A percentile compares a stretch with the other conserved stretches of the same genome.
Evolutionary conservation across 2,329 filamentous ascomycete species (phyloP).

Genomic region (Cordyceps farinosa): DNA sequence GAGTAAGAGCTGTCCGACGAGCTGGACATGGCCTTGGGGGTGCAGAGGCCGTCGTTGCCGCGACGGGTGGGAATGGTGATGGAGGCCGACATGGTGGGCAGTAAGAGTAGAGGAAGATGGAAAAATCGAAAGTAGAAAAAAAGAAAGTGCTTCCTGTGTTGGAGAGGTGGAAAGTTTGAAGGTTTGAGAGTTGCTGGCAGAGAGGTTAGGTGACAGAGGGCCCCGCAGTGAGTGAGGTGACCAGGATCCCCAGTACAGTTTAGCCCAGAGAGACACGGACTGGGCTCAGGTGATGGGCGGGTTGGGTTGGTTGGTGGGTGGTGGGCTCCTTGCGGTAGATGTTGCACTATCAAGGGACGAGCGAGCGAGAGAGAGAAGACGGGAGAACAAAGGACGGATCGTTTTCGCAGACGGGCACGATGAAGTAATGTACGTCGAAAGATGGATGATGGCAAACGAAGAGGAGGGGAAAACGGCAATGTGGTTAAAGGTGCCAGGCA

Average conservation of each 20-base stretch:
- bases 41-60: conserved; percentile 34
- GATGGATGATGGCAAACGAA: background rate
- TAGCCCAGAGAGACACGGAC: background rate
- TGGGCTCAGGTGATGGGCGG: conserved; percentile 12
- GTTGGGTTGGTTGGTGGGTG: background rate
- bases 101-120: conserved; percentile 4
- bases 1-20: conserved; percentile 42
- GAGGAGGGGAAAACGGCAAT: background rate
- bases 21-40: conserved; percentile 44
- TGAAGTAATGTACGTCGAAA: background rate
- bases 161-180: conserved; percentile 14
- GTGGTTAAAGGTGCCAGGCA: background rate
- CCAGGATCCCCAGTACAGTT: background rate
- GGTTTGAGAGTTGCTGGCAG: conserved; percentile 11
- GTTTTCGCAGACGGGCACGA: background rate
- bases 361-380: background rate
- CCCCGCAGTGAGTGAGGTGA: conserved; percentile 12
- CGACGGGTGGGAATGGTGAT: conserved; percentile 61
- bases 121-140: background rate
- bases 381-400: background rate
- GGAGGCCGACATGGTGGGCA: conserved; percentile 58
- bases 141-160: background rate
- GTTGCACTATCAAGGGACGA: background rate
- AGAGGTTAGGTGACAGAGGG: conserved; percentile 4
- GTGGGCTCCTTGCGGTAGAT: too few species aligned